Conservation (phyloP, 2,329 filamentous ascomycete genomes). For the Aureobasidium sp. region DNA sequence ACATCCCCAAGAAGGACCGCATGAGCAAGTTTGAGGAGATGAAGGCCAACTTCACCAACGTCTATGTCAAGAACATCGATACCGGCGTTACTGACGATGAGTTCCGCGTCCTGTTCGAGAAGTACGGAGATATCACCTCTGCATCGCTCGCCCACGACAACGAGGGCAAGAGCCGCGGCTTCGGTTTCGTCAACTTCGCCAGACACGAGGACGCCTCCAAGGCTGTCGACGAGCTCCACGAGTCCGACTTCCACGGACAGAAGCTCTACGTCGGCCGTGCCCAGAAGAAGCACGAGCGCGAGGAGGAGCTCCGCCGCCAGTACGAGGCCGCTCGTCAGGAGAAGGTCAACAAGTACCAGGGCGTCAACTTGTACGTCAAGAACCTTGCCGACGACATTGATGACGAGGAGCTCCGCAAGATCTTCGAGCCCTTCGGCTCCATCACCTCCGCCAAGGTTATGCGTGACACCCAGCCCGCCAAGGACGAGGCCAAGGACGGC, state of each 20-base stretch:
- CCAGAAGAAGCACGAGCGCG: slow-evolving; percentile 99
- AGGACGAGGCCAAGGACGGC: slow-evolving; percentile 25
- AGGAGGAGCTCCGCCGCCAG: slow-evolving; percentile 97
- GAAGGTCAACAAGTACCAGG: slow-evolving; percentile 99
- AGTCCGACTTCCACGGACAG: slow-evolving; percentile 86
- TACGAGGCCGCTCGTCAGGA: slow-evolving; percentile 96
- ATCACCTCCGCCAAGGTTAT: slow-evolving; percentile 99
- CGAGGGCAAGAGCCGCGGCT: slow-evolving; percentile 90
- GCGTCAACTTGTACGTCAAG: slow-evolving; percentile 99
- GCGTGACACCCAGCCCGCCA: slow-evolving; percentile 62
- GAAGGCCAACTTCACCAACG: slow-evolving; percentile 99
- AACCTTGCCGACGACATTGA: slow-evolving; percentile 96
- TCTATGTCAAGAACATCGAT: slow-evolving; percentile 98
- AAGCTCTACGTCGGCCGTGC: slow-evolving; percentile 96
- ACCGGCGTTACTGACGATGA: slow-evolving; percentile 81
- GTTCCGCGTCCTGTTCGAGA: slow-evolving; percentile 88
- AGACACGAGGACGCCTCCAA: slow-evolving; percentile 79
- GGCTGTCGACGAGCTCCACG: slow-evolving; percentile 88
- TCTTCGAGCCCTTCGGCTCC: slow-evolving; percentile 84
- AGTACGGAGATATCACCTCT: slow-evolving; percentile 89
- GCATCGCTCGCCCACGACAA: slow-evolving; percentile 92
- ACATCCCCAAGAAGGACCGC: slow-evolving; percentile 99
- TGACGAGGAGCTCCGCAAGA: slow-evolving; percentile 91
- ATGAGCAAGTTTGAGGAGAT: slow-evolving; percentile 99
- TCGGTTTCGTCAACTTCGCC: slow-evolving; percentile 91